Percentiles rank a stretch among this genome's conserved stretches.
phyloP scores from a whole-genome alignment of 192 early-diverging fungal species.

The Pecoramyces ruminantium region DNA sequence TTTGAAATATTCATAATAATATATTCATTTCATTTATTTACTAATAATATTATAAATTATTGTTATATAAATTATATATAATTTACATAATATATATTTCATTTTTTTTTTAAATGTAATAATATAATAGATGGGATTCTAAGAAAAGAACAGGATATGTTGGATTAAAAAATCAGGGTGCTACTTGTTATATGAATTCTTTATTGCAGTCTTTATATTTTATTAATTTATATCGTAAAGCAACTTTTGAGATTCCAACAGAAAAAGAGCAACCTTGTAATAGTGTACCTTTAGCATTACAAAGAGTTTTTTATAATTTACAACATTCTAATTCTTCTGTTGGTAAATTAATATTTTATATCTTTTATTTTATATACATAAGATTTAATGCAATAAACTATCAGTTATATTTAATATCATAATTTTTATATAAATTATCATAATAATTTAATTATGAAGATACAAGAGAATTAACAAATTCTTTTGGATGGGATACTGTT shows the following conservation, averaged over 20 bases:
- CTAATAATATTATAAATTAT: no score
- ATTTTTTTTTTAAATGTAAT: no score
- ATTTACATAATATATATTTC: no score
- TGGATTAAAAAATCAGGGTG: slow-evolving; percentile 90
- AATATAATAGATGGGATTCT: slow-evolving; percentile 41
- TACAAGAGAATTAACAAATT: slow-evolving; percentile 88
- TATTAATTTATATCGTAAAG: slow-evolving; percentile 81
- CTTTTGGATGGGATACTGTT: slow-evolving; percentile 95
- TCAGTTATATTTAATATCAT: no score
- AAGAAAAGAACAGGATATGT: slow-evolving; percentile 79
- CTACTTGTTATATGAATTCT: slow-evolving; percentile 99
- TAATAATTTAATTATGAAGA: no score
- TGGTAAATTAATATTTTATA: slow-evolving; percentile 14
- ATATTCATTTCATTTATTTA: no score
- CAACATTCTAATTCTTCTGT: slow-evolving; percentile 54
- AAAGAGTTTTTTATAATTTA: slow-evolving; percentile 85
- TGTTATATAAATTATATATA: no score
- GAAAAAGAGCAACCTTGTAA: slow-evolving; percentile 71
- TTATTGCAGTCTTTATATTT: slow-evolving; percentile 88
- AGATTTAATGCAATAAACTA: no score
- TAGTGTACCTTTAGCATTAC: slow-evolving; percentile 74
- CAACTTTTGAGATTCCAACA: slow-evolving; percentile 83
- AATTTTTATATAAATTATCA: no score
- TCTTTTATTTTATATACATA: no score
- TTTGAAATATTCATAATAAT: no score